Conservation (phyloP, 169 alveolate species). For the Toxoplasma gondii region DNA sequence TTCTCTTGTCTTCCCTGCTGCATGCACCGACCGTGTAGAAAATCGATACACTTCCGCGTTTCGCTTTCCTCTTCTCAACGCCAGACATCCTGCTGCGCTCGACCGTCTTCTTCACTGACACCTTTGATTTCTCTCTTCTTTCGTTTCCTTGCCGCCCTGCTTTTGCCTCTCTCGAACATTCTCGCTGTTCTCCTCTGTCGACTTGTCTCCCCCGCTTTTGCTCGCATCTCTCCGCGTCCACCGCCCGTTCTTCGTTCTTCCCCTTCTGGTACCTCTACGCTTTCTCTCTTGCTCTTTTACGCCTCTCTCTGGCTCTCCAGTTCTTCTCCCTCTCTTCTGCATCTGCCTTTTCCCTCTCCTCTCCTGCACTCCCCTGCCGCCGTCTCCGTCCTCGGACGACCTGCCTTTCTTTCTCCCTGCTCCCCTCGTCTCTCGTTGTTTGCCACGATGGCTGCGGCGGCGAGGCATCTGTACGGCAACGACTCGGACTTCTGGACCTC, state of each 20-base stretch:
- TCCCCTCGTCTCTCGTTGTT: neutral
- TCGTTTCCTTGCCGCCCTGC: no score
- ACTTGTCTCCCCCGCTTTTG: neutral
- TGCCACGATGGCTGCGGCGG: neutral
- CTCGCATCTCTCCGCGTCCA: neutral
- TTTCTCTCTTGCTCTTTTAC: neutral
- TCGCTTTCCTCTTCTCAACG: no score
- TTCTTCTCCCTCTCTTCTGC: no score
- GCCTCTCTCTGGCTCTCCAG: neutral
- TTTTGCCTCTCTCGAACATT: no score
- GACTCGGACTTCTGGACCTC: conserved; percentile 36
- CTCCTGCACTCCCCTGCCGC: neutral
- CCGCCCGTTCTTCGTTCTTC: neutral
- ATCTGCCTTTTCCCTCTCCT: neutral
- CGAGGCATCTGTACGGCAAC: conserved; percentile 1
- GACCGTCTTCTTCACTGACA: no score
- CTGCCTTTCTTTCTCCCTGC: neutral
- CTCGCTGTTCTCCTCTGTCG: neutral
- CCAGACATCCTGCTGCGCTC: no score
- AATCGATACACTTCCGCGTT: no score
- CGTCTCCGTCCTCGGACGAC: neutral
- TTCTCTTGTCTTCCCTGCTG: no score
- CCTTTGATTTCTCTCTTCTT: no score
- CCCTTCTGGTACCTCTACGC: no score
- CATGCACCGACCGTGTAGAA: no score